Percentiles rank a stretch among this genome's conserved stretches.
Evolutionary conservation across 176 grass and related monocot genomes (phyloP).

Genomic region (Cenchrus fungigraminus): DNA sequence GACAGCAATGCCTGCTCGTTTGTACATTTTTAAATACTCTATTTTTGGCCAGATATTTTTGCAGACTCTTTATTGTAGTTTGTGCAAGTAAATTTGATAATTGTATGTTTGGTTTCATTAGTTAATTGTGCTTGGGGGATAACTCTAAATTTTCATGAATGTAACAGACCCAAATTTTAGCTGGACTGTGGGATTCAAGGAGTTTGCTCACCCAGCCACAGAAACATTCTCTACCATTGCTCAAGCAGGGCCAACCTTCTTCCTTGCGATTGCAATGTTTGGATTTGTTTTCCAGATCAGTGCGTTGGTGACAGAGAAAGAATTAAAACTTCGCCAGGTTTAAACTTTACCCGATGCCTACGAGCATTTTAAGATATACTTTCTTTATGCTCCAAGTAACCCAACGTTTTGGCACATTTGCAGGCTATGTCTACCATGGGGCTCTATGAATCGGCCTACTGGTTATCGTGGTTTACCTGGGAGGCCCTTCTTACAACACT

Average conservation of each 20-base stretch:
- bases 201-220: constrained; percentile 94
- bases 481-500: constrained; percentile 81
- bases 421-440: constrained; percentile 99
- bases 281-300: constrained; percentile 98
- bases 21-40: constrained; percentile 4
- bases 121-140: constrained; percentile 5
- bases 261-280: constrained; percentile 98
- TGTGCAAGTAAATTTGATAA: constrained; percentile 19
- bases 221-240: constrained; percentile 91
- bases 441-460: constrained; percentile 91
- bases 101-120: constrained; percentile 23
- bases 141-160: constrained; percentile 26
- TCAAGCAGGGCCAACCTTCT: constrained; percentile 84
- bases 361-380: neutral
- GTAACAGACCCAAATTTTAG: constrained; percentile 84
- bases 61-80: neutral
- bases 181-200: constrained; percentile 88
- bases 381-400: constrained; percentile 29
- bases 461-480: constrained; percentile 98
- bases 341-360: neutral
- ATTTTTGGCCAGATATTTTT: neutral
- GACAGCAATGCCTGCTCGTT: neutral
- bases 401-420: constrained; percentile 33
- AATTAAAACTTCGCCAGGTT: constrained; percentile 95
- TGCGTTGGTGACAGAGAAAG: constrained; percentile 89